These are phyloP conservation scores for Mycogone perniciosa DNA, from an alignment of 2,329 filamentous ascomycete genomes.

Conservation along the genomic window DNA sequence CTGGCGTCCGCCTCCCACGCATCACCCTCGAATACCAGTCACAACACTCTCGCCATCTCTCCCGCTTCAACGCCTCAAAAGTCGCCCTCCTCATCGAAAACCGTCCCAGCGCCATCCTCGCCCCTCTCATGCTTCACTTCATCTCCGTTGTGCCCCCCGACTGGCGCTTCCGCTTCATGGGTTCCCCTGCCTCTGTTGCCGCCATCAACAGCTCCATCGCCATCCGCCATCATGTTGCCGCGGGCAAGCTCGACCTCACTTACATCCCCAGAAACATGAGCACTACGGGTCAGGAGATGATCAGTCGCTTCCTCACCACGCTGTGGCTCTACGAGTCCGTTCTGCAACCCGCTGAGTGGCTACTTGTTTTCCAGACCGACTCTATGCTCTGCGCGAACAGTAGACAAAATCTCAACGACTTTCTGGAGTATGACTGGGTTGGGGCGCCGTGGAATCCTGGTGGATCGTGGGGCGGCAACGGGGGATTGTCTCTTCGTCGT, in stretches of 20 bases:
- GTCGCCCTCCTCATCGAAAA: slow-evolving; percentile 51
- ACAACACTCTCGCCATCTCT: slow-evolving; percentile 1
- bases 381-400: slow-evolving; percentile 51
- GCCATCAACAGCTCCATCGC: slow-evolving; percentile 39
- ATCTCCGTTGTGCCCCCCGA: slow-evolving; percentile 50
- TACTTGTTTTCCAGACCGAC: slow-evolving; percentile 50
- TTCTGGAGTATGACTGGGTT: slow-evolving; percentile 47
- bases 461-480: slow-evolving; percentile 43
- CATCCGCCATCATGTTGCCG: slow-evolving; percentile 36
- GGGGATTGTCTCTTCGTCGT: slow-evolving; percentile 46
- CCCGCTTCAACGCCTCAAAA: slow-evolving; percentile 38
- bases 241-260: slow-evolving; percentile 44
- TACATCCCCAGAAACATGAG: slow-evolving; percentile 48
- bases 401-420: slow-evolving; percentile 40
- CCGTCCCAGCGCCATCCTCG: slow-evolving; percentile 42
- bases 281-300: slow-evolving; percentile 44
- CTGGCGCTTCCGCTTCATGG: slow-evolving; percentile 53
- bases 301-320: slow-evolving; percentile 46
- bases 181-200: slow-evolving; percentile 39
- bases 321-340: slow-evolving; percentile 46
- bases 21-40: slow-evolving; percentile 2
- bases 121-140: slow-evolving; percentile 50
- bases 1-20: background rate
- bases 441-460: slow-evolving; percentile 43
- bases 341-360: slow-evolving; percentile 44